phyloP scores from a whole-genome alignment of 495 filamentous ascomycete species.

The Xylaria cubensis region DNA sequence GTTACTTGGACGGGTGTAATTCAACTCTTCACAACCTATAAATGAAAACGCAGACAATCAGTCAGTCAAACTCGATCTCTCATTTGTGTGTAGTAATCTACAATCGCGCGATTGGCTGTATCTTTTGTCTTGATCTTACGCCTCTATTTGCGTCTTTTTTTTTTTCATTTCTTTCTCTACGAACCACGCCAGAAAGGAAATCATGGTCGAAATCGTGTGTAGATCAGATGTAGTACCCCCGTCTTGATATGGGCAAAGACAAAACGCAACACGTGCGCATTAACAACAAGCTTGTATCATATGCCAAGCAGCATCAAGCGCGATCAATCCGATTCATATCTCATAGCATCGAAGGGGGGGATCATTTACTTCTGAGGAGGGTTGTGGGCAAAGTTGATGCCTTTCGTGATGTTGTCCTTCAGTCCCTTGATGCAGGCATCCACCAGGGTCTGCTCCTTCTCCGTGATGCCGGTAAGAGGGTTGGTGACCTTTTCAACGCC shows the following conservation, averaged over 20 bases:
- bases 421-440: constrained; percentile 74
- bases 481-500: constrained; percentile 85
- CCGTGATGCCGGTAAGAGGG: constrained; percentile 73
- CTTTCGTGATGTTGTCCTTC: constrained; percentile 92
- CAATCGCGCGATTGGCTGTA: constrained; percentile 18
- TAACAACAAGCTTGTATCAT: constrained; percentile 7
- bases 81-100: constrained; percentile 28
- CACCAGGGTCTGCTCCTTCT: constrained; percentile 86
- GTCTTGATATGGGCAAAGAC: constrained; percentile 14
- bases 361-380: constrained; percentile 66
- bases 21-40: constrained; percentile 29
- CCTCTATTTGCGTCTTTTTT: constrained; percentile 29
- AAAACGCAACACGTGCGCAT: constrained; percentile 18
- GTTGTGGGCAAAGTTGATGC: constrained; percentile 85
- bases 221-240: constrained; percentile 16
- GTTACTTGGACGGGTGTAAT: constrained; percentile 12
- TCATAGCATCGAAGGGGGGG: constrained; percentile 35
- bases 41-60: constrained; percentile 16
- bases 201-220: constrained; percentile 7
- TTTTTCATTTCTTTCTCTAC: constrained; percentile 45
- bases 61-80: constrained; percentile 25
- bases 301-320: constrained; percentile 16
- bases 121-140: constrained; percentile 29
- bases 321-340: constrained; percentile 30
- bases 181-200: constrained; percentile 32